Evolutionary conservation across 768 basidiomycete genomes (phyloP).

Genomic region (Russula brevipes): DNA sequence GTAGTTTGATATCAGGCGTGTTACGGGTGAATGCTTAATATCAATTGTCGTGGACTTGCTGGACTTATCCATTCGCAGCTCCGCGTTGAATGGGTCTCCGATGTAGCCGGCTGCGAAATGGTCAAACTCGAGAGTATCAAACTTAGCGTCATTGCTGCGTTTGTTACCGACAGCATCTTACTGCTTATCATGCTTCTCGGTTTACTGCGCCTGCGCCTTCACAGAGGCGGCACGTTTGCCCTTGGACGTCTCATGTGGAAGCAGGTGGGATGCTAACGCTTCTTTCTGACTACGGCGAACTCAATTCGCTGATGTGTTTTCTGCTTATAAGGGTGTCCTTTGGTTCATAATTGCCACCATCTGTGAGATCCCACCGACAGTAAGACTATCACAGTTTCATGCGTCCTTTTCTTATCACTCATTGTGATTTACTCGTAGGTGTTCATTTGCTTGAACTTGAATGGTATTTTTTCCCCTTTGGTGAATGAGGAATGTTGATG

Average conservation of each 20-base stretch:
- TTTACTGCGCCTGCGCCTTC: not conserved
- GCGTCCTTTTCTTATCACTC: not conserved
- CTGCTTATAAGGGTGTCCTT: not conserved
- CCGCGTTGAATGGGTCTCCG: not conserved
- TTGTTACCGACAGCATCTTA: not conserved
- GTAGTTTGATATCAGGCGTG: not conserved
- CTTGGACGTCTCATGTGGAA: not conserved
- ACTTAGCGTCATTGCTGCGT: not conserved
- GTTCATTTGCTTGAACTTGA: not conserved
- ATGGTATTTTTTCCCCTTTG: not conserved
- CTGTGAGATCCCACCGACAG: not conserved
- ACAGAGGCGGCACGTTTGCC: not conserved
- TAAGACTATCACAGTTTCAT: not conserved
- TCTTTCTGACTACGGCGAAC: not conserved
- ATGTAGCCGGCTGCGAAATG: not conserved
- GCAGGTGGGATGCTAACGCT: not conserved
- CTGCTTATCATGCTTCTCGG: not conserved
- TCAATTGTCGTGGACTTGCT: not conserved
- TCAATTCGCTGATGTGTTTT: not conserved
- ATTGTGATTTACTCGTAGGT: not conserved
- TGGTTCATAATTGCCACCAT: not conserved
- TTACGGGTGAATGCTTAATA: not conserved
- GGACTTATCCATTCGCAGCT: not conserved
- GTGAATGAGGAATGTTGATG: not conserved
- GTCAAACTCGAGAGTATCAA: not conserved